phyloP scores from a whole-genome alignment of 2,329 filamentous ascomycete genomes.

The Pyrenophora tritici-repentis region DNA sequence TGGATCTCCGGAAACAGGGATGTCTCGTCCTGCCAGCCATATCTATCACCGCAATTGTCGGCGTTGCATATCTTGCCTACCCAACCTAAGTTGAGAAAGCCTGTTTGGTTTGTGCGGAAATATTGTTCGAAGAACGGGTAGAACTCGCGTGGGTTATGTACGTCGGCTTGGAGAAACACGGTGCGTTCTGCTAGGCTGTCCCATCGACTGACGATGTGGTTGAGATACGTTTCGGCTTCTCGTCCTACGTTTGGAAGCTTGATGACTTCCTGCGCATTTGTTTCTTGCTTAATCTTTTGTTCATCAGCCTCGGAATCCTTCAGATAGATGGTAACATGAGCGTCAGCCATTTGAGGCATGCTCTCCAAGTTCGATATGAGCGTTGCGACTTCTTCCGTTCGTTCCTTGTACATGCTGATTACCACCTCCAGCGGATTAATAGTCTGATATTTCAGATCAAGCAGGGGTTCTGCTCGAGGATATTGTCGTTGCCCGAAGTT shows the following conservation, averaged over 20 bases:
- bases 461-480: slow-evolving; percentile 4
- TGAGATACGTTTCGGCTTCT: slow-evolving; percentile 54
- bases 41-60: slow-evolving; percentile 48
- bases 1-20: slow-evolving; percentile 48
- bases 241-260: slow-evolving; percentile 50
- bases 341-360: slow-evolving; percentile 27
- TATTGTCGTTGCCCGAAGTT: slow-evolving; percentile 25
- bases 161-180: slow-evolving; percentile 54
- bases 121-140: slow-evolving; percentile 49
- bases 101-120: slow-evolving; percentile 45
- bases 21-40: slow-evolving; percentile 49
- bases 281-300: slow-evolving; percentile 22
- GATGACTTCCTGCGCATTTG: slow-evolving; percentile 33
- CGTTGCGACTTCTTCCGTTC: slow-evolving; percentile 26
- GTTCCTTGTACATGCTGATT: slow-evolving; percentile 48
- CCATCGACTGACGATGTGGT: slow-evolving; percentile 53
- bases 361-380: slow-evolving; percentile 28
- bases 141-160: slow-evolving; percentile 48
- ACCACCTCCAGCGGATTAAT: slow-evolving; percentile 38
- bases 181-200: slow-evolving; percentile 53
- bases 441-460: slow-evolving; percentile 31
- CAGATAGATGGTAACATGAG: slow-evolving; percentile 39
- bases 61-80: slow-evolving; percentile 48
- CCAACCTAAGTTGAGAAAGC: slow-evolving; percentile 53
- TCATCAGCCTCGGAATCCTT: slow-evolving; percentile 36